Evolutionary conservation across 495 filamentous ascomycete species (phyloP).

Genomic region (Xylaria castorea): DNA sequence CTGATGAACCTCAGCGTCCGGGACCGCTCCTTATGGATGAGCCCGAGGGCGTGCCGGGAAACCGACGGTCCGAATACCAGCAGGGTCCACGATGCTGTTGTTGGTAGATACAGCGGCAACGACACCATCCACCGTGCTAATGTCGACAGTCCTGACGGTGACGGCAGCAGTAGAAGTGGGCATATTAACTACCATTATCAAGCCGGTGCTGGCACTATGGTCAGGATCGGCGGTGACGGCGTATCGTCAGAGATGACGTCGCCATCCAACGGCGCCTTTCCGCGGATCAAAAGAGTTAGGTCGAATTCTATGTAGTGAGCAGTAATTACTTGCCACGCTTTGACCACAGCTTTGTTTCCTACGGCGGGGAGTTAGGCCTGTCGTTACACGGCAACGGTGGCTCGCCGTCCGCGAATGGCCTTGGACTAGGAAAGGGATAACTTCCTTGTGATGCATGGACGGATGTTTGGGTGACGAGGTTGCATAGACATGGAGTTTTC

Average conservation of each 20-base stretch:
- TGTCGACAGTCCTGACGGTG: background rate
- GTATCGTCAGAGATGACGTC: background rate
- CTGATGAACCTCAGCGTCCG: slow-evolving; percentile 62
- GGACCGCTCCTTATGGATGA: slow-evolving; percentile 36
- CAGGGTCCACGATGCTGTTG: background rate
- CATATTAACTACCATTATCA: background rate
- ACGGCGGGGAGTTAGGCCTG: background rate
- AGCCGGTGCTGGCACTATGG: background rate
- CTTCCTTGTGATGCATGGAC: slow-evolving; percentile 7
- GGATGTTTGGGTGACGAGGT: background rate
- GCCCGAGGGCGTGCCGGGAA: background rate
- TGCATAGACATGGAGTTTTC: slow-evolving; percentile 3
- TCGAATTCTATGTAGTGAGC: slow-evolving; percentile 45
- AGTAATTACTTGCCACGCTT: background rate
- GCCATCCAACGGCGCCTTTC: slow-evolving; percentile 20
- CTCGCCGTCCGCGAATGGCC: background rate
- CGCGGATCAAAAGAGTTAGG: slow-evolving; percentile 45
- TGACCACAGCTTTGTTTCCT: background rate
- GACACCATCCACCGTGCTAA: background rate
- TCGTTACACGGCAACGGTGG: background rate
- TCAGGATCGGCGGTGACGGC: background rate
- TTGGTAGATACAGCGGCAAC: background rate
- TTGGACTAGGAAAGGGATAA: background rate
- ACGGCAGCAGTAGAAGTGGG: background rate
- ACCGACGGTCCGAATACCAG: background rate